phyloP scores from a whole-genome alignment of 2,329 filamentous ascomycete species.

The Albophoma yamanashiensis region DNA sequence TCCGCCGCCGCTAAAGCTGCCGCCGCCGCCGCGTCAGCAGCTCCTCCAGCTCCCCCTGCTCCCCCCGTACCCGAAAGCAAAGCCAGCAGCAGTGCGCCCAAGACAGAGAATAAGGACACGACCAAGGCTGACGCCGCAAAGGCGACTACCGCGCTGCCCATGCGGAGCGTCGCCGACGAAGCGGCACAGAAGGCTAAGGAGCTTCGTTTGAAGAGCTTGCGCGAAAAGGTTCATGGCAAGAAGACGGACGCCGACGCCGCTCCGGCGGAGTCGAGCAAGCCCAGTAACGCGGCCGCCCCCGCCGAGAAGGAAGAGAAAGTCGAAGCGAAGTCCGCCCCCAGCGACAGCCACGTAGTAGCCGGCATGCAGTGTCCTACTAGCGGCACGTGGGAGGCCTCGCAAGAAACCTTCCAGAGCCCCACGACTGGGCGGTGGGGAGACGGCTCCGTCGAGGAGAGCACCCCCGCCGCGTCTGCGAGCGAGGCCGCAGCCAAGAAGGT shows the following conservation, averaged over 20 bases:
- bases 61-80: conserved; percentile 13
- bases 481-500: conserved; percentile 24
- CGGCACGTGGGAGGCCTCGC: conserved; percentile 3
- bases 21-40: not conserved
- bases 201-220: conserved; percentile 39
- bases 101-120: conserved; percentile 2
- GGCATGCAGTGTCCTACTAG: conserved; percentile 17
- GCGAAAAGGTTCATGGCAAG: conserved; percentile 45
- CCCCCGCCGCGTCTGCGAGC: conserved; percentile 19
- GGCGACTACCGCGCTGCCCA: conserved; percentile 27
- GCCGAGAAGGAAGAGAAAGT: not conserved
- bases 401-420: conserved; percentile 2
- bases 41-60: conserved; percentile 6
- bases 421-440: conserved; percentile 6
- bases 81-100: conserved; percentile 1
- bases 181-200: conserved; percentile 55
- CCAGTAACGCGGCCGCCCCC: conserved; percentile 8
- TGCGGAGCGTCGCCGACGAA: conserved; percentile 52
- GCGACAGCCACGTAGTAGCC: conserved; percentile 1
- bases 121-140: conserved; percentile 10
- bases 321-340: not conserved
- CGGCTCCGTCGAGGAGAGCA: conserved; percentile 14
- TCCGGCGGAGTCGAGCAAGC: conserved; percentile 1
- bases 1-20: conserved; percentile 9
- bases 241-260: conserved; percentile 12